These are phyloP conservation scores for Carex parvula DNA, from an alignment of 176 grass and related monocot species.

Conservation along the genomic window DNA sequence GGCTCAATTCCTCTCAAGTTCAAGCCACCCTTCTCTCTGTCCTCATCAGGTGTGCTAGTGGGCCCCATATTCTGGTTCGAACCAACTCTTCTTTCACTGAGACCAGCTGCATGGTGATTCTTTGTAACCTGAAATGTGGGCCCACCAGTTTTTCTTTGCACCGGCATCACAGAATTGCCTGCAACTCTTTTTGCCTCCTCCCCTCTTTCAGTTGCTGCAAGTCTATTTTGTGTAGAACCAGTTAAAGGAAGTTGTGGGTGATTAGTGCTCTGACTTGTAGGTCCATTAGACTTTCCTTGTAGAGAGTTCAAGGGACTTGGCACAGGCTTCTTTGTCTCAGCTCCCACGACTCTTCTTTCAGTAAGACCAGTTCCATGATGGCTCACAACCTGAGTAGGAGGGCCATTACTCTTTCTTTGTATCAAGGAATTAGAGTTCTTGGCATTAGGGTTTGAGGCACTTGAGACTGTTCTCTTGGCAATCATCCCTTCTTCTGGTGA, in stretches of 20 bases:
- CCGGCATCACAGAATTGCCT: conserved; percentile 3
- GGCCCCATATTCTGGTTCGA: background rate
- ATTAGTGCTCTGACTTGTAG: conserved; percentile 13
- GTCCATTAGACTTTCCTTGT: conserved; percentile 19
- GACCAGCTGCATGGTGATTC: conserved; percentile 14
- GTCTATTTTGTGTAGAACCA: conserved; percentile 12
- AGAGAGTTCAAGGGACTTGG: conserved; percentile 13
- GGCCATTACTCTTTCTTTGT: conserved; percentile 20
- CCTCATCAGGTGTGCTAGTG: background rate
- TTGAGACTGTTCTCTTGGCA: conserved; percentile 25
- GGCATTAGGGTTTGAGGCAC: conserved; percentile 17
- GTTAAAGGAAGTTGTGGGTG: conserved; percentile 7
- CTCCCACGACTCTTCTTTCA: conserved; percentile 7
- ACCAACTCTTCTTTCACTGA: conserved; percentile 5
- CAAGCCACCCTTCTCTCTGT: conserved; percentile 5
- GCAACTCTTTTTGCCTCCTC: conserved; percentile 12
- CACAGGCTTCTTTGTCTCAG: conserved; percentile 16
- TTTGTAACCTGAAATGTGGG: background rate
- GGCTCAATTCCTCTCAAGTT: conserved; percentile 22
- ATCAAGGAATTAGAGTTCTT: conserved; percentile 17
- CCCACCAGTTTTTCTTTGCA: conserved; percentile 15
- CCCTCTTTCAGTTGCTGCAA: background rate
- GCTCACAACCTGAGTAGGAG: background rate
- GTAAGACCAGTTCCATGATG: conserved; percentile 1
- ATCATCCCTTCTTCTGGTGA: conserved; percentile 19